Evolutionary conservation across 345 rosid genomes (phyloP).

Genomic region (Populus deltoides): DNA sequence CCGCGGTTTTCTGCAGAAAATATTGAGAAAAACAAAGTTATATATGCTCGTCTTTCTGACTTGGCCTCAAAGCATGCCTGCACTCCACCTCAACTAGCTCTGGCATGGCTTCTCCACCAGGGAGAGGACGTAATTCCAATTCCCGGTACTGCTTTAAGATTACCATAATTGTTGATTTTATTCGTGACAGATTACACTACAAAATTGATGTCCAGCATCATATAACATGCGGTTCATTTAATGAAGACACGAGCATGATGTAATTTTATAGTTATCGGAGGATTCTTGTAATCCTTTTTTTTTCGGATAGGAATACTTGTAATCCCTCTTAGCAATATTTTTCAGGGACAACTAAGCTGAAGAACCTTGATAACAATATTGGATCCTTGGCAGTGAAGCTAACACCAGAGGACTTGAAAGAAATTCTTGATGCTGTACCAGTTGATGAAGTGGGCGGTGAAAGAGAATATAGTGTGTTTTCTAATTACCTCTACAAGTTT

Average conservation of each 20-base stretch:
- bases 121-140: constrained; percentile 52
- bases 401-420: constrained; percentile 33
- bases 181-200: too few species aligned
- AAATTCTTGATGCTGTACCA: constrained; percentile 36
- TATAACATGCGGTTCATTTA: too few species aligned
- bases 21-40: constrained; percentile 42
- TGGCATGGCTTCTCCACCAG: constrained; percentile 46
- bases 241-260: too few species aligned
- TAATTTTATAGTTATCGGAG: too few species aligned
- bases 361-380: constrained; percentile 45
- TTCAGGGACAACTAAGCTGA: constrained; percentile 47
- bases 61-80: constrained; percentile 35
- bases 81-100: constrained; percentile 46
- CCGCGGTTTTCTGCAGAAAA: constrained; percentile 42
- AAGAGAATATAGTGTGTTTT: constrained; percentile 12
- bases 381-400: constrained; percentile 37
- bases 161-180: too few species aligned
- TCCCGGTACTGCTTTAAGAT: constrained; percentile 25
- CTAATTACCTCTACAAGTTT: constrained; percentile 20
- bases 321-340: not conserved
- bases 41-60: constrained; percentile 23
- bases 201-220: too few species aligned
- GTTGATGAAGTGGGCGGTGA: constrained; percentile 40
- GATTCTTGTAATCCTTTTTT: not conserved
- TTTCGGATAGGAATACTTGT: not conserved